Evolutionary conservation across 257 asterid species (phyloP), one percentile per base, ranked within the genome.

Genomic region (Striga asiatica): DNA sequence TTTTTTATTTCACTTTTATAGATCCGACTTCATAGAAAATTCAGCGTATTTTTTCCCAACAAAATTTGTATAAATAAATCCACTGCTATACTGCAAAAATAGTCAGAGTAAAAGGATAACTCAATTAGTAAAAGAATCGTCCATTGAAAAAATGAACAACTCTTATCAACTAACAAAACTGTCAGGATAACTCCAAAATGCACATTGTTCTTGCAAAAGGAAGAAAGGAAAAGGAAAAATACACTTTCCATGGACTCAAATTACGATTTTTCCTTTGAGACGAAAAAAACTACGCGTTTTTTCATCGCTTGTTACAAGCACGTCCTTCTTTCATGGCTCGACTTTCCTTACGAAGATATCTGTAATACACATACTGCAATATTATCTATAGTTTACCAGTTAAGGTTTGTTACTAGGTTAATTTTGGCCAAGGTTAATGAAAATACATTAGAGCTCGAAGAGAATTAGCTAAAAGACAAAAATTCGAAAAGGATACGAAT

Each of bases 281-380:
- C 32, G 7, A 27, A 3, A 43, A 29, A 34, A 34, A 34, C 11
- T 7, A 34, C n/a, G n/a, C n/a, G n/a, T 10, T 8, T 34, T 55
- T 60, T 24, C 62, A 64, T 46, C 64, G 68, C 5, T 4, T 1
- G 65, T 66, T 71, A 42, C 68, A 63, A 50, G 59, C 78, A 19
- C 35, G 28, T 50, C 56, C 69, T 43, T 74, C 65, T 42, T 49
- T 58, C 22, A 3, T 56, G 38, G 67, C 14, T 31, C 66, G 12
- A 8, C 61, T 54, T n/a, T 62, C 68, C 65, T 38, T 80, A 39
- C 66, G 66, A 14, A 66, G 35, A 37, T 78, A 65, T 61, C 75
- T 74, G 77, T 86, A 89, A 73, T 83, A 89, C 23, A 83, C 71
- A 54, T 85, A 89, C 59, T 89, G 98, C 17, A 76, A 37, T 65